Percentiles rank a stretch among this genome's conserved stretches.
Conservation (phyloP, 768 basidiomycete species). For the Amanita phalloides region DNA sequence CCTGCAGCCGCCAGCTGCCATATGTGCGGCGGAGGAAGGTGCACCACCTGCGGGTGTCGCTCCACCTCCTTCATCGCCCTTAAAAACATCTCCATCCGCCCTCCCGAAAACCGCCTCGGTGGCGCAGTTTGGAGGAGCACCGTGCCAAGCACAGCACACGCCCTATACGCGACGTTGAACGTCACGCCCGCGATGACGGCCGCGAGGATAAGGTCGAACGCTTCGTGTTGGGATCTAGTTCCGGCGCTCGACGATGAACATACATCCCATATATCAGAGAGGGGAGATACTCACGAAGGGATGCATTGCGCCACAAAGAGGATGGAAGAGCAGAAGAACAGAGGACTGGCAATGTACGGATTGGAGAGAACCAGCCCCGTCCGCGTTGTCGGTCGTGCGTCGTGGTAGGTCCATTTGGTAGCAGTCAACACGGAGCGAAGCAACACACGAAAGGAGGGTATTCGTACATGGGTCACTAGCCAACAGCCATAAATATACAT, state of each 20-base stretch:
- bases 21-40: conserved; percentile 77
- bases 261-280: background rate
- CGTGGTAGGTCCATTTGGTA: conserved; percentile 19
- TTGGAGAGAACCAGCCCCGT: conserved; percentile 45
- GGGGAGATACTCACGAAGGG: conserved; percentile 37
- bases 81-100: conserved; percentile 74
- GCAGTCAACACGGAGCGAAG: conserved; percentile 33
- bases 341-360: conserved; percentile 61
- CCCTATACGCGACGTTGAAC: conserved; percentile 75
- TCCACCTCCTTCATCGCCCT: conserved; percentile 81
- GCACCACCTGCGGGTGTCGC: conserved; percentile 72
- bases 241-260: background rate
- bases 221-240: conserved; percentile 43
- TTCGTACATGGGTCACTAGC: conserved; percentile 50
- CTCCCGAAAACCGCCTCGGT: conserved; percentile 39
- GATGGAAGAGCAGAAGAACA: conserved; percentile 46
- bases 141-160: conserved; percentile 74
- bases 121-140: conserved; percentile 89
- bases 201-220: conserved; percentile 82
- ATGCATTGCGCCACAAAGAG: conserved; percentile 41
- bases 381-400: conserved; percentile 24
- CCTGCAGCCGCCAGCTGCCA: conserved; percentile 67
- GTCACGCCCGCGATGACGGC: conserved; percentile 67
- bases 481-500: background rate
- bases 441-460: conserved; percentile 41